These are phyloP conservation scores for Triticum urartu DNA, from an alignment of 176 grass and related monocot genomes.

Conservation along the genomic window DNA sequence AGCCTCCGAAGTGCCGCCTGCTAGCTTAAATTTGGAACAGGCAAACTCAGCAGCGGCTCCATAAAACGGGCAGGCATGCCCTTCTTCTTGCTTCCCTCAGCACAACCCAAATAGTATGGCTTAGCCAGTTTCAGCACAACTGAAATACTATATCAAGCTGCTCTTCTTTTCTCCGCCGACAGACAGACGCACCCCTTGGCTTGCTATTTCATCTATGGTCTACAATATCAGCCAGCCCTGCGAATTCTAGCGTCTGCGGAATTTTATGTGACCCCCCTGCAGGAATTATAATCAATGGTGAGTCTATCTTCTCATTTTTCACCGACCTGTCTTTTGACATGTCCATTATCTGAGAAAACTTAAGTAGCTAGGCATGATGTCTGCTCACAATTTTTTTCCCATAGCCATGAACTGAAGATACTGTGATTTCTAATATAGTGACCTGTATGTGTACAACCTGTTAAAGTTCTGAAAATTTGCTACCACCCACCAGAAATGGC, in stretches of 20 bases:
- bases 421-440: not conserved
- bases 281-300: not conserved
- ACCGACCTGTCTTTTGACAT: not conserved
- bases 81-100: no score
- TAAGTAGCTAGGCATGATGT: not conserved
- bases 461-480: not conserved
- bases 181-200: not conserved
- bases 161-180: no score
- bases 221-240: not conserved
- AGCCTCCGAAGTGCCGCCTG: not conserved
- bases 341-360: not conserved
- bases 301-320: not conserved
- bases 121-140: no score
- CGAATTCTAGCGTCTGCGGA: no score
- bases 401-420: not conserved
- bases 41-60: no score
- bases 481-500: no score
- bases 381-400: no score
- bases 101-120: no score
- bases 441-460: not conserved
- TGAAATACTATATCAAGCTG: no score
- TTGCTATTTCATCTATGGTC: not conserved
- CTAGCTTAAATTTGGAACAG: no score
- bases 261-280: not conserved
- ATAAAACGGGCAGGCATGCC: no score